Evolutionary conservation across 345 rosid species (phyloP), one percentile per base, ranked within the genome.

Genomic region (Rhizophora apiculata): DNA sequence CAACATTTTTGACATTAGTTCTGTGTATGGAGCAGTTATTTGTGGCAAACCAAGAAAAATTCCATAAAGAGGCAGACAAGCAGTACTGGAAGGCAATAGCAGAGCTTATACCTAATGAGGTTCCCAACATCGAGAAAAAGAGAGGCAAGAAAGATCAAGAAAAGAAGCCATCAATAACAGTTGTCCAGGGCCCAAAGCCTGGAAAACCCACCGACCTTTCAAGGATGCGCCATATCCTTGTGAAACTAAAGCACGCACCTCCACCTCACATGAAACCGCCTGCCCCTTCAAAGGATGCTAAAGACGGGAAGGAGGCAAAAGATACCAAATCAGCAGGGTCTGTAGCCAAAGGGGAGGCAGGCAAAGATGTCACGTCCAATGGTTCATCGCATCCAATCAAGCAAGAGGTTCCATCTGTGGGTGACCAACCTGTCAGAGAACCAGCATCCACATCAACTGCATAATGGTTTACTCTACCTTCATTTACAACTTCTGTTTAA

Each of bases 81-180:
- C 80, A 72, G 53, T 77, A 77, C 59, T 77, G 80, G 80, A 77
- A 77, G 68, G 70, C 80, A 68, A 77, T 77, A 31, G 76, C 80
- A 7, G 80, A 77, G 67, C 62, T 77, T 61, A 72, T 77, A 39
- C 80, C 80, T 57, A 10, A 43, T 20, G 80, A 77, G 64, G 76
- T 77, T 36, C 76, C 76, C 16, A 77, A 72, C 34, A 77, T 77
- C 46, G 73, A 68, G 80, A 72, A 68, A 62, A 77, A 46, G 76
- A 77, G 80, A 77, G 80, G 80, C 58, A 77, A 77, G 73, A 77
- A 77, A 46, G 80, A 77, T n/a, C 80, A 72, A 60, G 76, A 77
- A 21, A 77, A 72, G 73, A 77, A 64, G 53, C 80, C 80, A 49
- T 68, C 73, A 19, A 60, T 77, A 16, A 72, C 80, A 5, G 74